Evolutionary conservation across 2,329 filamentous ascomycete species (phyloP), one percentile per base, ranked within the genome.

Genomic region (Pezizomycotina sp.): DNA sequence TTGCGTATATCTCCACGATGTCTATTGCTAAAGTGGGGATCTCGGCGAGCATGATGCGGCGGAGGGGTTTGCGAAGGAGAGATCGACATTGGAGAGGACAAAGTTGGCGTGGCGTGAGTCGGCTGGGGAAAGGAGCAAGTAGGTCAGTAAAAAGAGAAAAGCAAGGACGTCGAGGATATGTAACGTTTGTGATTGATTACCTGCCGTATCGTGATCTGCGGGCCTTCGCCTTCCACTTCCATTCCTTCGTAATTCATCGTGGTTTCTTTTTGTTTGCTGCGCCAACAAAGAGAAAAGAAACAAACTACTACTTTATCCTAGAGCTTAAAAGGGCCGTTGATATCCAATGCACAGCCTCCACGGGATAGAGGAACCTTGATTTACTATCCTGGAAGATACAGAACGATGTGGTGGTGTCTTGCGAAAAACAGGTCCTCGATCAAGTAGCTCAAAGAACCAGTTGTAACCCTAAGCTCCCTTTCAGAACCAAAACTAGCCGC

Each of bases 1-100:
- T 98, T 98, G 53, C 69, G 70, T 54, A 91, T 76, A 98, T 75
- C 58, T 95, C 82, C 46, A 95, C 84, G 9, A 92, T 70, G 54
- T 98, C 86, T 57, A 95, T 84, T 46, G 89, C 84, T 43, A 23
- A 28, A 21, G 82, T 93, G 7, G 86, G 84, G 42, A 98, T 79
- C 61, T 98, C 86, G 52, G 82, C 80, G 48, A 92, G 75, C 62
- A 95, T 86, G 41, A 82, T 69, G 55, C 86, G 80, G 45, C 86
- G 84, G 44, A 95, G 28, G 83, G 78, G 65, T 98, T 98, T 52
- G 86, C 86, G 52, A 93, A 82, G 46, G 49, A 38, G 28, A 52
- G 74, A 55, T 92, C 82, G 52, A 86, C 80, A 56, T 82, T 82
- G 53, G 72, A 77, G 39, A 98, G 72, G 58, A 89, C 76, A 63